Base-by-base conservation (phyloP, 169 alveolate genomes). In the Ichthyophthirius multifiliis region DNA sequence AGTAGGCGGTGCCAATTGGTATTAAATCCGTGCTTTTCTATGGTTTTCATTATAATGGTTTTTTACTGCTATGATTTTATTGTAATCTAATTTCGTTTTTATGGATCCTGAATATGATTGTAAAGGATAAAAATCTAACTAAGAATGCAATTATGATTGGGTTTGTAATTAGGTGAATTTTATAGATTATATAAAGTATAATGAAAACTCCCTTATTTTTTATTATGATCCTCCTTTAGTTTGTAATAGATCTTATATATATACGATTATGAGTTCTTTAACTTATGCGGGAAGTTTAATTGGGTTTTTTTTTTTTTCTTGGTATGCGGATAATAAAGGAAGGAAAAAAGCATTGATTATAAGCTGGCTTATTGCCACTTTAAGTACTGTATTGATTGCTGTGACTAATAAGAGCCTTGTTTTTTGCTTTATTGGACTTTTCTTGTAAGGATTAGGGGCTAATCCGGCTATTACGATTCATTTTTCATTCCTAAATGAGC, bases 381-480 rank as follows among this genome's bases (percentile, higher is more conserved):
- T 55, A 27, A 39, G 71, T 20, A 55, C 71, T 10, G 23, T 55
- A 13, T 10, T 55, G 39, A 39, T 55, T 15, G 71, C n/a, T n/a
- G n/a, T n/a, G n/a, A n/a, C n/a, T n/a, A n/a, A n/a, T n/a, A n/a
- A n/a, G n/a, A n/a, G n/a, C n/a, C n/a, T 55, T 55, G 71, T 55
- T 55, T 27, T 18, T 20, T 55, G 71, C 16, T 27, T 34, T 55
- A 39, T 73, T 45, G 83, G 83, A 35, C 37, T 30, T 5, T 81
- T 81, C 41, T 43, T 81, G 9, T 15, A 44, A 30, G 86, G 86
- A 0, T 81, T 81, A 43, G 86, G 86, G 10, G 75, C 44, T 5
- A 81, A 81, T 73, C 82, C 86, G 7, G 76, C 82, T 4, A 81
- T 81, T 27, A 81, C 86, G 23, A 41, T 81, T 13, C 86, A 81